A percentile compares a stretch with the other conserved stretches of the same genome.
phyloP scores from a whole-genome alignment of 2,329 filamentous ascomycete species.

The Albifimbria verrucaria region DNA sequence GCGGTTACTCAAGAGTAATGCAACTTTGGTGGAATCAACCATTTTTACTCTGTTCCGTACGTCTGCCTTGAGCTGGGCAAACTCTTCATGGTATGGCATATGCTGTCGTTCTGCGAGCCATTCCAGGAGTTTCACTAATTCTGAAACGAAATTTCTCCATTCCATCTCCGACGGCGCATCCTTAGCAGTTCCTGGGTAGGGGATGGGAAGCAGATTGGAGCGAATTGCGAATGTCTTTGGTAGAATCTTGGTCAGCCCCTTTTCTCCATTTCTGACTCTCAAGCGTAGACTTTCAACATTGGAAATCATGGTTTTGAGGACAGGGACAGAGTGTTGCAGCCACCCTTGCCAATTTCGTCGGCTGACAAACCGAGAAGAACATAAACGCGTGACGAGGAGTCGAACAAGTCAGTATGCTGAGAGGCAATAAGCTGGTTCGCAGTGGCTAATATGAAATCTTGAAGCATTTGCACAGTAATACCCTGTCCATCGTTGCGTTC shows the following conservation, averaged over 20 bases:
- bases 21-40: slow-evolving; percentile 1
- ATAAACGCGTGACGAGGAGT: background rate
- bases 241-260: slow-evolving; percentile 4
- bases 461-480: slow-evolving; percentile 5
- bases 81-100: slow-evolving; percentile 20
- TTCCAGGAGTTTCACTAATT: slow-evolving; percentile 11
- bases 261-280: background rate
- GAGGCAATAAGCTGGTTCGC: slow-evolving; percentile 4
- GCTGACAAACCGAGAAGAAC: background rate
- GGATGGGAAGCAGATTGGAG: slow-evolving; percentile 11
- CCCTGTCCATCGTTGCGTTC: slow-evolving; percentile 6
- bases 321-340: slow-evolving; percentile 16
- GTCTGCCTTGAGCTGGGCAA: slow-evolving; percentile 11
- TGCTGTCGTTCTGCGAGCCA: slow-evolving; percentile 7
- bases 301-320: slow-evolving; percentile 13
- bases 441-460: slow-evolving; percentile 6
- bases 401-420: background rate
- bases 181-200: slow-evolving; percentile 1
- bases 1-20: background rate
- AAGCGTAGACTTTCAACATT: slow-evolving; percentile 9
- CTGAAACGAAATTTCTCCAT: slow-evolving; percentile 5
- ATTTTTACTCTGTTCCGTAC: background rate
- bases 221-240: slow-evolving; percentile 14
- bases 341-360: slow-evolving; percentile 13
- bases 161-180: background rate